phyloP scores from a whole-genome alignment of 352 stramenopile genomes.

The Phytophthora multivora region DNA sequence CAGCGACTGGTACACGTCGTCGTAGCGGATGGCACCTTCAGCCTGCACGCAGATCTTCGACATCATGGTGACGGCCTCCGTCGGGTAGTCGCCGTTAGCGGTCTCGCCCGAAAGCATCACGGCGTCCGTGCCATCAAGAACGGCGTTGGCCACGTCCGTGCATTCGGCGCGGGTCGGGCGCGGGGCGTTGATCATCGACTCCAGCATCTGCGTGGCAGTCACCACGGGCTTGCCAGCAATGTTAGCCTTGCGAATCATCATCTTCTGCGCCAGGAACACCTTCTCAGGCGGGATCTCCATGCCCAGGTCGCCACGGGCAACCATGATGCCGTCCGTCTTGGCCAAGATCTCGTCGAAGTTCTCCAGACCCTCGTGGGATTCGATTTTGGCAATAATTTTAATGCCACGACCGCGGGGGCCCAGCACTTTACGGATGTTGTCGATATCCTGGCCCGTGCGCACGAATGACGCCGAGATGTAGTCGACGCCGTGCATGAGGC shows the following conservation, averaged over 20 bases:
- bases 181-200: background rate
- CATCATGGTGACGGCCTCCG: background rate
- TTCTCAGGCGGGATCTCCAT: constrained; percentile 94
- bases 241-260: background rate
- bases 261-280: background rate
- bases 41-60: background rate
- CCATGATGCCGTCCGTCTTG: constrained; percentile 98
- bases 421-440: background rate
- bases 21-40: background rate
- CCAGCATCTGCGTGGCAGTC: background rate
- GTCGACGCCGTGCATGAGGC: constrained; percentile 94
- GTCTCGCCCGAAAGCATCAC: background rate
- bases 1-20: background rate
- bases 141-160: background rate
- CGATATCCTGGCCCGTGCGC: background rate
- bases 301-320: constrained; percentile 97
- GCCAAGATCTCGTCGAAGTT: constrained; percentile 97
- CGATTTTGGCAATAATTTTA: background rate
- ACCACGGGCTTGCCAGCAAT: background rate
- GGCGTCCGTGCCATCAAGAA: background rate
- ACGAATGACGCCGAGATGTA: constrained; percentile 93
- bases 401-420: background rate
- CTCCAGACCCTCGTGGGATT: constrained; percentile 44
- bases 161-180: background rate
- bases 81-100: background rate